Evolutionary conservation across 768 basidiomycete species (phyloP), one percentile per base, ranked within the genome.

Genomic region (Suillus luteus): DNA sequence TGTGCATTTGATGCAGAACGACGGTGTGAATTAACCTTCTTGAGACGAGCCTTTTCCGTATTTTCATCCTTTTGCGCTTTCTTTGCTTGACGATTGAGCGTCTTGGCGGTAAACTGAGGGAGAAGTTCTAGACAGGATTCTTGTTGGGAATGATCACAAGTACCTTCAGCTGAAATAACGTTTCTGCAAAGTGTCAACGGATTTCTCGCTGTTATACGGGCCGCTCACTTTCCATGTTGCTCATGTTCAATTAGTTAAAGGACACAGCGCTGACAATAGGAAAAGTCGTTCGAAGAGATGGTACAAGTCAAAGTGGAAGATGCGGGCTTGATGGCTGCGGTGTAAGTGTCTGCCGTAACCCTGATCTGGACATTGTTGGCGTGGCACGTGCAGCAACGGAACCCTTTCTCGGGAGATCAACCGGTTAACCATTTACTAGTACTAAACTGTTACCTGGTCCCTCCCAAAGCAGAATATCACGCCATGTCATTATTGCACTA

Each of bases 111-210:
- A 82, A 99, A 99, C 96, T 99, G 66, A 65, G 57, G 22, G 27
- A 17, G 12, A 55, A 31, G 35, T 52, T 33, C 55, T 55, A 27
- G 60, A 68, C 60, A 68, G 68, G 64, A 62, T 58, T 62, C 62
- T 63, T 60, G 55, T 37, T 24, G 54, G 59, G 35, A 62, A 60
- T 65, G 44, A 64, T 22, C 40, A 64, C 57, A 54, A 59, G 55
- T 64, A 95, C 96, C 86, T 99, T 99, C 71, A 99, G 91, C 78
- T 98, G 94, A 73, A 99, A 99, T n/a, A 99, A 84, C 37, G 93
- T 95, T 80, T 99, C 96, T 99, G 75, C 5, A 68, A 41, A 63
- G 66, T 43, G 64, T 84, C 62, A 83, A 79, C 22, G 62, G 35
- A 58, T 64, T 62, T 60, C 62, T 38, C 62, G 33, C 31, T 7